Evolutionary conservation across 352 stramenopile genomes (phyloP).

Genomic region (Phytophthora cryptogea): DNA sequence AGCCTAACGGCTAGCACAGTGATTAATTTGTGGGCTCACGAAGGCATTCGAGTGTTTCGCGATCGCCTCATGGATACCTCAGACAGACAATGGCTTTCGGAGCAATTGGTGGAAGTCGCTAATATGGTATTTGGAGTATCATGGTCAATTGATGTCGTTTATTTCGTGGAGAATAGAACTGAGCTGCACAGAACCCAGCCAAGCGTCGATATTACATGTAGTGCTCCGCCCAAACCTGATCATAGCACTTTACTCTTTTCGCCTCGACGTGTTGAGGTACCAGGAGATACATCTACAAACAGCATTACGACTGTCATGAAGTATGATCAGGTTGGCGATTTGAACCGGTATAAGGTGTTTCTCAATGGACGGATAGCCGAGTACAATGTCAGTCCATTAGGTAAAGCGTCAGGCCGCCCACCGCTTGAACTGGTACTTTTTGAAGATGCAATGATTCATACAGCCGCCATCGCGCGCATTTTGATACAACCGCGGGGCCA

Average conservation of each 20-base stretch:
- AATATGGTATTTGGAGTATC: constrained; percentile 67
- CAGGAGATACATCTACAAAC: not conserved
- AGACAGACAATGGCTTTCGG: constrained; percentile 89
- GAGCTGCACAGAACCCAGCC: constrained; percentile 4
- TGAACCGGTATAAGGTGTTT: constrained; percentile 60
- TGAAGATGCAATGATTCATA: constrained; percentile 82
- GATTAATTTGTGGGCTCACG: constrained; percentile 88
- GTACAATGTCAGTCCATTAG: constrained; percentile 42
- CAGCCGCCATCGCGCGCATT: constrained; percentile 84
- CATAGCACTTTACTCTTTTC: constrained; percentile 30
- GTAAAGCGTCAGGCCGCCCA: constrained; percentile 3
- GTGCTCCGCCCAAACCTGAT: constrained; percentile 10
- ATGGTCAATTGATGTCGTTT: constrained; percentile 56
- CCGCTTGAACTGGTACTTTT: constrained; percentile 78
- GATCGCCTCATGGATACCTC: constrained; percentile 85
- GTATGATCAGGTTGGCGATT: constrained; percentile 75
- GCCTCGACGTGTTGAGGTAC: constrained; percentile 7
- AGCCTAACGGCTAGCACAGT: constrained; percentile 52
- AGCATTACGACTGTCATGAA: constrained; percentile 2
- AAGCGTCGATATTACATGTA: not conserved
- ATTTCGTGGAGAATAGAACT: constrained; percentile 16
- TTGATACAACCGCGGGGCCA: constrained; percentile 87
- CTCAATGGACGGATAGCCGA: constrained; percentile 52
- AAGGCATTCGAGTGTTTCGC: constrained; percentile 91
- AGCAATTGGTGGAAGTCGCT: constrained; percentile 72